Base-by-base conservation (phyloP, 768 basidiomycete genomes). In the Termitomyces sp. region DNA sequence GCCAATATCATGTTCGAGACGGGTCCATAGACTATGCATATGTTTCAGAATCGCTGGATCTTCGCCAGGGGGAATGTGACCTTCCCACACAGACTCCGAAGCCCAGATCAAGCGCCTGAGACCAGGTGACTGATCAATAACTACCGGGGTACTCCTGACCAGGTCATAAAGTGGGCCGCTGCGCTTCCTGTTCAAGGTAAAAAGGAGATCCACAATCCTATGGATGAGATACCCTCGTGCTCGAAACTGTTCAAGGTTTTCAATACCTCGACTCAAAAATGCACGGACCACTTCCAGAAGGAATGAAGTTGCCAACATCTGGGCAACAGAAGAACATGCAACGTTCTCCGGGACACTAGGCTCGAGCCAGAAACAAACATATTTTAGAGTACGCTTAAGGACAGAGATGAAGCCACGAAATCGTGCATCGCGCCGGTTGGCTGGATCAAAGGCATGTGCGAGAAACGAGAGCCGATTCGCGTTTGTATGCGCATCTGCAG, bases 371-470 rank as follows among this genome's bases (percentile, higher is more conserved):
- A 49, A 61, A 43, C 14, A 33, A 7, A 57, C 48, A 26, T 53
- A 53, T 33, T 57, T 61, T 32, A 61, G 13, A 26, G 60, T 61
- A 44, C 56, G 56, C 56, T 37, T 42, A n/a, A 61, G 14, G 14
- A 54, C 24, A 3, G 33, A 8, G 7, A 37, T 39, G 53, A 57
- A 57, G 14, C 37, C 44, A 13, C 40, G 43, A 20, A 27, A 47
- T 27, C 16, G 60, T 18, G 49, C 26, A 30, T 47, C 27, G 22
- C 26, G 26, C 24, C 37, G 50, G 26, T 43, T 34, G 13, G 51
- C 44, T 9, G 47, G 52, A 33, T 53, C 40, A 24, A 56, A 52
- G 18, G 36, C 54, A 3, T 44, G 27, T n/a, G 9, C 12, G 20
- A 56, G 59, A 13, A 45, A 55, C 20, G 10, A 33, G 24, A 34